Conservation (phyloP, 1,139 yeast species). For the Magnusiomyces fungicola region DNA sequence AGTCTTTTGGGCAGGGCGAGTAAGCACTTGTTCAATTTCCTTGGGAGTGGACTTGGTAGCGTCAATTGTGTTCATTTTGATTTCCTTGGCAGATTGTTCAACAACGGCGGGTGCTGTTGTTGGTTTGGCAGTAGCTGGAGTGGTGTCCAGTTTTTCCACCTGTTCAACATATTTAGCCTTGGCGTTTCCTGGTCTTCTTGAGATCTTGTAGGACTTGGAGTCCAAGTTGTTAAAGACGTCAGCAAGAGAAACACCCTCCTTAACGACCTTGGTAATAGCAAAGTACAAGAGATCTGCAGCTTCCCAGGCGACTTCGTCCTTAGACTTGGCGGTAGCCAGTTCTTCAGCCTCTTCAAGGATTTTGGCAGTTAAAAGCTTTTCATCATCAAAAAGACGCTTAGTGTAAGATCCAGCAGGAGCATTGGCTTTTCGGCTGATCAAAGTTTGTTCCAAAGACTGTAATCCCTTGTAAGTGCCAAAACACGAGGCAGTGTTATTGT, state of each 20-base stretch:
- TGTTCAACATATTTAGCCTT: slow-evolving; percentile 57
- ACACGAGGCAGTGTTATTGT: slow-evolving; percentile 71
- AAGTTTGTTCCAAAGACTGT: slow-evolving; percentile 55
- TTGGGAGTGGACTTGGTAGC: slow-evolving; percentile 39
- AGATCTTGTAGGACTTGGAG: slow-evolving; percentile 71
- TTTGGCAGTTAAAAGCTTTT: slow-evolving; percentile 68
- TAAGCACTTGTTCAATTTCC: slow-evolving; percentile 52
- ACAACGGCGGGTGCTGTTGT: slow-evolving; percentile 14
- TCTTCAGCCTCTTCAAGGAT: slow-evolving; percentile 96
- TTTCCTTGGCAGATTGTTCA: slow-evolving; percentile 32
- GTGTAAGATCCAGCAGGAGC: slow-evolving; percentile 95
- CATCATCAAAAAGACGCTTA: slow-evolving; percentile 75
- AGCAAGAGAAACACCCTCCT: slow-evolving; percentile 67
- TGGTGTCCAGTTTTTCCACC: slow-evolving; percentile 26
- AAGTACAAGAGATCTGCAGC: slow-evolving; percentile 93
- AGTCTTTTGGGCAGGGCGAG: slow-evolving; percentile 88
- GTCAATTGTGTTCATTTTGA: slow-evolving; percentile 56
- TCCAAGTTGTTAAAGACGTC: slow-evolving; percentile 84
- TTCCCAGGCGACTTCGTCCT: slow-evolving; percentile 88
- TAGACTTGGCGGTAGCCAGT: slow-evolving; percentile 67
- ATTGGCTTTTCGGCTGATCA: slow-evolving; percentile 40
- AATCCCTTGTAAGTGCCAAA: slow-evolving; percentile 58
- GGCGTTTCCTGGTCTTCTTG: slow-evolving; percentile 95
- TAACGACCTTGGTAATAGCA: slow-evolving; percentile 78
- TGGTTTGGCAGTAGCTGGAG: slow-evolving; percentile 13